Base-by-base conservation (phyloP, 345 rosid genomes). In the Aurinia saxatilis region DNA sequence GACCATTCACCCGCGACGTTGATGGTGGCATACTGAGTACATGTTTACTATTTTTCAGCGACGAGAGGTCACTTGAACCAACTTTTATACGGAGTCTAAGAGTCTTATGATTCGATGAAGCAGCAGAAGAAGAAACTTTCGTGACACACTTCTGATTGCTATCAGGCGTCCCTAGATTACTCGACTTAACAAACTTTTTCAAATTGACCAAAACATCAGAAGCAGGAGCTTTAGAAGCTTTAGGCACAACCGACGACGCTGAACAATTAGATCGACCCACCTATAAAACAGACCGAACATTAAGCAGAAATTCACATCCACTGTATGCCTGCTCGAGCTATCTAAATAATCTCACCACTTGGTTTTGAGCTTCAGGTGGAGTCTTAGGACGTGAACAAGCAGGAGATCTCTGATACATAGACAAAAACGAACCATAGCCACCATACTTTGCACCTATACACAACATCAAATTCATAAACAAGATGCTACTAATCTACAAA, bases 11-110 rank as follows among this genome's bases (percentile, higher is more conserved):
- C 64, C 67, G 27, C 14, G 96, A 92, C 13, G 91, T 79, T 29
- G 90, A 81, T 50, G 92, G 92, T 23, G 92, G 87, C 53, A 72
- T 75, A 66, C 75, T 84, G 77, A 93, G 90, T 45, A 88, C 90
- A 51, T 82, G 87, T 23, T 86, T 91, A 78, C 86, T 77, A 27
- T 5, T 87, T 62, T 82, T 85, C 71, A 61, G 77, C 30, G 88
- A 77, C 16, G 79, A 72, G 80, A 81, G 79, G 76, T 90, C 89
- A 78, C 75, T 90, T 13, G 95, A 77, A 71, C 96, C 86, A 60
- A 87, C 78, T 85, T 80, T 90, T 21, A 85, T 80, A 70, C 95
- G 86, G 60, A 93, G 78, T 78, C 77, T 87, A 57, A 84, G 73
- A 70, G 73, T 73, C 71, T 81, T 93, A 60, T 73, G 86, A 55